A percentile compares a stretch with the other conserved stretches of the same genome.
Conservation (phyloP, 257 asterid species). For the Gentiana straminea region DNA sequence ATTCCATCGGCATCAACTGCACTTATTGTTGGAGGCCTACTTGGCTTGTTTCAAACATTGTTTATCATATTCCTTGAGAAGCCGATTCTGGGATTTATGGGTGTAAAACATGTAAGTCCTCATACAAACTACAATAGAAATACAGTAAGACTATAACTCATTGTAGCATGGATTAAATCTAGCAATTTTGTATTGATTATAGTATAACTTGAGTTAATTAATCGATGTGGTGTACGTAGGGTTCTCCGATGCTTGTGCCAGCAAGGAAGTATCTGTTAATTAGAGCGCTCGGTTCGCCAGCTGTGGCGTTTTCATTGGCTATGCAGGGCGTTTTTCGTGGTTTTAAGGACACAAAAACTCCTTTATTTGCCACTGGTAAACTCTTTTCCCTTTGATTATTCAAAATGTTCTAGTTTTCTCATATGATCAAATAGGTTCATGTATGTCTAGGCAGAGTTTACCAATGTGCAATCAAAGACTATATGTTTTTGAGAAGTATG, state of each 20-base stretch:
- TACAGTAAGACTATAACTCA: too few relatives aligned
- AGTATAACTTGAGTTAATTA: not conserved
- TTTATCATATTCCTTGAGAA: constrained; percentile 56
- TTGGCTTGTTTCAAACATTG: constrained; percentile 67
- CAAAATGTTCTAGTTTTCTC: too few relatives aligned
- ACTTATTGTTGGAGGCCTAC: constrained; percentile 48
- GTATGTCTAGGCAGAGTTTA: too few relatives aligned
- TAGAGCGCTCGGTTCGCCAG: constrained; percentile 92
- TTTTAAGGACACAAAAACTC: constrained; percentile 84
- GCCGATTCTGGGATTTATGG: constrained; percentile 62
- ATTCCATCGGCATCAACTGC: constrained; percentile 97
- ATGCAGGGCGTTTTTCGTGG: constrained; percentile 98
- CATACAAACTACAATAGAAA: too few relatives aligned
- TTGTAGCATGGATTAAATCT: too few relatives aligned
- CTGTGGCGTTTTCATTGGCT: constrained; percentile 88
- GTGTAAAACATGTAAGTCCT: constrained; percentile 58
- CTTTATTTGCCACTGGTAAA: constrained; percentile 82
- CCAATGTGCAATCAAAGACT: too few relatives aligned
- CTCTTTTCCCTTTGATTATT: not conserved
- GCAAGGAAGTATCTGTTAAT: constrained; percentile 62
- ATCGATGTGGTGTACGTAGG: constrained; percentile 24
- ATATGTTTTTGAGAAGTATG: too few relatives aligned
- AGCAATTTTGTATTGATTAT: too few relatives aligned
- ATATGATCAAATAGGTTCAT: too few relatives aligned
- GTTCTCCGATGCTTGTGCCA: constrained; percentile 70